Percentiles rank a stretch among this genome's conserved stretches.
phyloP scores from a whole-genome alignment of 108 stramenopile species.

The Fragilaria crotonensis region DNA sequence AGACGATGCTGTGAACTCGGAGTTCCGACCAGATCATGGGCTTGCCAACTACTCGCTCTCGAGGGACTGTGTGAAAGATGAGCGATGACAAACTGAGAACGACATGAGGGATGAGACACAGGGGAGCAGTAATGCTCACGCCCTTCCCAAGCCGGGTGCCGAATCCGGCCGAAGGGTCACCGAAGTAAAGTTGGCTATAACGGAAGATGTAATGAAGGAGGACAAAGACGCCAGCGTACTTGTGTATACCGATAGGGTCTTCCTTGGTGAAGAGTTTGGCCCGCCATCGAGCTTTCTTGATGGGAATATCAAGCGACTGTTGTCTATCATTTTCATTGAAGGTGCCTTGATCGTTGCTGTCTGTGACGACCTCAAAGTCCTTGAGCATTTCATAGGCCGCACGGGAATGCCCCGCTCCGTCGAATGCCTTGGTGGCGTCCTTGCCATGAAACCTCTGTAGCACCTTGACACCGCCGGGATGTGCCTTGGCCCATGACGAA shows the following conservation, averaged over 20 bases:
- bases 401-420: slow-evolving; percentile 40
- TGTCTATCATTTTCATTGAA: too few species aligned
- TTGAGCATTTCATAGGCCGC: slow-evolving; percentile 37
- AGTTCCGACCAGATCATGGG: slow-evolving; percentile 69
- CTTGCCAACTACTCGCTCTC: too few species aligned
- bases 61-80: too few species aligned
- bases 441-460: too few species aligned
- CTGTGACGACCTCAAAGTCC: slow-evolving; percentile 23
- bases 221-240: too few species aligned
- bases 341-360: slow-evolving; percentile 38
- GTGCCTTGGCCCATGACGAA: too few species aligned
- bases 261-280: too few species aligned
- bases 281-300: too few species aligned
- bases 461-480: too few species aligned
- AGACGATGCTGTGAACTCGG: slow-evolving; percentile 51
- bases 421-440: slow-evolving; percentile 53
- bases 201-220: slow-evolving; percentile 42
- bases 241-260: too few species aligned
- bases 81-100: too few species aligned
- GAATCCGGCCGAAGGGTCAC: slow-evolving; percentile 42
- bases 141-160: slow-evolving; percentile 29
- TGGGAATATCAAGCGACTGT: too few species aligned
- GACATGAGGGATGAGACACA: slow-evolving; percentile 44
- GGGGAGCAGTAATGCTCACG: slow-evolving; percentile 6
- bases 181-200: slow-evolving; percentile 42